Percentiles rank a stretch among this genome's conserved stretches.
Conservation (phyloP, 495 filamentous ascomycete genomes). For the Platismatia glauca region DNA sequence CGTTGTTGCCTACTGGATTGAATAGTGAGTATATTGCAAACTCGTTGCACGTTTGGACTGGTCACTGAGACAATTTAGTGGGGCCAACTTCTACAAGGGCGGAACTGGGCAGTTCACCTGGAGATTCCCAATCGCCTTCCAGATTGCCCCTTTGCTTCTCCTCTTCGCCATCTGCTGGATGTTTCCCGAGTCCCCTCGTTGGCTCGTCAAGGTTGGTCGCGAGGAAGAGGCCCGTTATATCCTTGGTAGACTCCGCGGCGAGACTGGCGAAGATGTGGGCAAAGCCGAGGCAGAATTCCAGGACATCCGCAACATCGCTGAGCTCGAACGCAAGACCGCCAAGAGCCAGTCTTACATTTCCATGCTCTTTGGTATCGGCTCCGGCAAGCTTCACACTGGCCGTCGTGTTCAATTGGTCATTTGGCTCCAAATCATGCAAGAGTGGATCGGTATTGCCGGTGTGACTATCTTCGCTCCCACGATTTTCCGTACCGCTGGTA, state of each 20-base stretch:
- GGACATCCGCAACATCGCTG: conserved; percentile 51
- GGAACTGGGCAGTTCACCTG: conserved; percentile 50
- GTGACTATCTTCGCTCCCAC: conserved; percentile 60
- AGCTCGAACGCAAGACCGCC: conserved; percentile 45
- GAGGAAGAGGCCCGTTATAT: conserved; percentile 55
- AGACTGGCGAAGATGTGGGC: conserved; percentile 41
- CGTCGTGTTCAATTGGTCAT: conserved; percentile 60
- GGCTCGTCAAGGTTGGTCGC: conserved; percentile 54
- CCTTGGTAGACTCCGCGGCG: conserved; percentile 52
- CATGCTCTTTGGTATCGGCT: conserved; percentile 57
- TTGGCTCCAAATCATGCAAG: conserved; percentile 66
- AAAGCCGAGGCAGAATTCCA: conserved; percentile 54
- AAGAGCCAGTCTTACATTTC: conserved; percentile 47
- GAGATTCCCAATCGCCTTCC: conserved; percentile 65
- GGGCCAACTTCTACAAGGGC: conserved; percentile 48
- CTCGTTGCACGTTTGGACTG: neutral
- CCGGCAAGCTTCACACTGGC: conserved; percentile 55
- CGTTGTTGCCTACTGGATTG: conserved; percentile 64
- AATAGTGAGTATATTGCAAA: conserved; percentile 41
- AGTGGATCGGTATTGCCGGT: conserved; percentile 65
- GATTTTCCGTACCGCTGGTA: conserved; percentile 60
- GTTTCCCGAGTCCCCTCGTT: conserved; percentile 58
- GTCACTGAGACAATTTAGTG: conserved; percentile 30
- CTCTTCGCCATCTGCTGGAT: conserved; percentile 47
- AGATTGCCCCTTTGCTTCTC: conserved; percentile 54